Conservation (phyloP, 2,329 filamentous ascomycete species). For the Escovopsis sp. region DNA sequence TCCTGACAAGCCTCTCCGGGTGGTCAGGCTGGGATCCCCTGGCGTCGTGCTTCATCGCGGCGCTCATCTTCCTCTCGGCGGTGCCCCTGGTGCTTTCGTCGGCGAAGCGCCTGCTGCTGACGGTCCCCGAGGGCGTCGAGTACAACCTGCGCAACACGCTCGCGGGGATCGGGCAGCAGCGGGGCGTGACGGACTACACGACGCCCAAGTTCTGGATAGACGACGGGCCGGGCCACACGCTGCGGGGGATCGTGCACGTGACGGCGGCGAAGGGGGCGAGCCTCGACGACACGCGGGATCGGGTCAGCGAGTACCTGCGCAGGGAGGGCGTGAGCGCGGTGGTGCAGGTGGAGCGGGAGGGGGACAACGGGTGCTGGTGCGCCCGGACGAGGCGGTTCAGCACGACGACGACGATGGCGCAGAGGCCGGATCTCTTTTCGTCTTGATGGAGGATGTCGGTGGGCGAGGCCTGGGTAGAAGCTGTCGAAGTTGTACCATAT, state of each 20-base stretch:
- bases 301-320: constrained; percentile 57
- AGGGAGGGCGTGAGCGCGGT: constrained; percentile 65
- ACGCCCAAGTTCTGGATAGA: constrained; percentile 90
- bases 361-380: constrained; percentile 52
- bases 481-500: too few relatives aligned
- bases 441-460: background rate
- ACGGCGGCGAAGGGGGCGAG: constrained; percentile 57
- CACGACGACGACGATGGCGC: constrained; percentile 13
- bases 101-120: constrained; percentile 68
- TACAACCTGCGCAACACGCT: constrained; percentile 78
- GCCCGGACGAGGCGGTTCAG: constrained; percentile 13
- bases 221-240: constrained; percentile 40
- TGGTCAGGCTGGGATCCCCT: constrained; percentile 94
- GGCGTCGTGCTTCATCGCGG: constrained; percentile 83
- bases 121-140: constrained; percentile 70
- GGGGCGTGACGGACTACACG: constrained; percentile 73
- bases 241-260: constrained; percentile 77
- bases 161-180: constrained; percentile 64
- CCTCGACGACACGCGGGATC: constrained; percentile 66
- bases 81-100: constrained; percentile 76
- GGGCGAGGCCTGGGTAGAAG: too few relatives aligned
- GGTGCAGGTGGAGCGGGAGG: constrained; percentile 77
- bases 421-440: constrained; percentile 15
- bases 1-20: constrained; percentile 70
- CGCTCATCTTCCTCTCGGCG: constrained; percentile 85